Percentiles rank a stretch among this genome's conserved stretches.
Conservation (phyloP, 108 stramenopile genomes). For the Skeletonema marinoi region DNA sequence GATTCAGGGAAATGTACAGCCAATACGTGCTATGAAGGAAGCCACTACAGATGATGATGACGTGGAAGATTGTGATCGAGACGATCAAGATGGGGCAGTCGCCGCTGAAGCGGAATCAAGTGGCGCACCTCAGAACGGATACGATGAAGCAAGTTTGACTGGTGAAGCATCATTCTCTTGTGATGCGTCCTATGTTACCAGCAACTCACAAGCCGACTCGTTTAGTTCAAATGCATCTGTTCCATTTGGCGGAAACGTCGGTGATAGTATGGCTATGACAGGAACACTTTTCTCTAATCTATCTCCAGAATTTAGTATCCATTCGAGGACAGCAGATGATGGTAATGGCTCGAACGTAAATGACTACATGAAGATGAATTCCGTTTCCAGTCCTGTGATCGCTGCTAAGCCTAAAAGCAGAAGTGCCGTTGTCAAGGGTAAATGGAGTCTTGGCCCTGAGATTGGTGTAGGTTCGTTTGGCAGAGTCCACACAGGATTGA, state of each 20-base stretch:
- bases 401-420: conserved; percentile 2
- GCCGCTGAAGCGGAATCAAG: not conserved
- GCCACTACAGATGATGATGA: not conserved
- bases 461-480: conserved; percentile 96
- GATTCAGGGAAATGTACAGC: conserved; percentile 27
- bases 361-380: conserved; percentile 7
- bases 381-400: conserved; percentile 15
- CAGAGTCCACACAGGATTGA: conserved; percentile 94
- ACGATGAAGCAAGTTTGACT: not conserved
- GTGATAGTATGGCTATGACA: conserved; percentile 12
- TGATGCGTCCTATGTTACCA: conserved; percentile 1
- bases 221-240: not conserved
- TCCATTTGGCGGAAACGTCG: not conserved
- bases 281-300: conserved; percentile 34
- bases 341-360: not conserved
- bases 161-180: not conserved
- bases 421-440: conserved; percentile 62
- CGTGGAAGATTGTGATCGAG: not conserved
- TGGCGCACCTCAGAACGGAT: not conserved
- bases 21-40: not conserved
- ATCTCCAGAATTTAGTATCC: conserved; percentile 32
- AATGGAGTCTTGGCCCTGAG: conserved; percentile 88
- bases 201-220: not conserved
- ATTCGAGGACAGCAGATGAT: conserved; percentile 8
- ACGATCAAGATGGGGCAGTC: not conserved